These are phyloP conservation scores for Cytospora paraplurivora DNA, from an alignment of 2,329 filamentous ascomycete genomes.

Conservation along the genomic window DNA sequence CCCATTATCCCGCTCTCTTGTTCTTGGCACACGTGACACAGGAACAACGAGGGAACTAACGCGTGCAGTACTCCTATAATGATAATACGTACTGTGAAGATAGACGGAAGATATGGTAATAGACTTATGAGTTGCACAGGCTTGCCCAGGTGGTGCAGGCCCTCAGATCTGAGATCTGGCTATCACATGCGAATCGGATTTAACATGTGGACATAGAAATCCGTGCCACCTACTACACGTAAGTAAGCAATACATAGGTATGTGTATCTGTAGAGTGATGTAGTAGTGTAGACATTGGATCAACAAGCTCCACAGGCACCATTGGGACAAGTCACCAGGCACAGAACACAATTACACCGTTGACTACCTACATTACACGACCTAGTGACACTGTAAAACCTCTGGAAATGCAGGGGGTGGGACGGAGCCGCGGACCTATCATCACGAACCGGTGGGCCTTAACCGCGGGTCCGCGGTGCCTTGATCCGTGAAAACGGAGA, in stretches of 20 bases:
- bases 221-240: no score
- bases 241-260: no score
- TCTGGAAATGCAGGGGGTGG: not conserved
- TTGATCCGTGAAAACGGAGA: not conserved
- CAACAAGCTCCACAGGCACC: not conserved
- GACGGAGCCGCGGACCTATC: not conserved
- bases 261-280: no score
- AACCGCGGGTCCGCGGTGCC: not conserved
- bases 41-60: not conserved
- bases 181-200: not conserved
- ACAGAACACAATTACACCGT: not conserved
- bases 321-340: not conserved
- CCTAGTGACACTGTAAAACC: not conserved
- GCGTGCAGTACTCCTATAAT: not conserved
- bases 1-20: not conserved
- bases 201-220: no score
- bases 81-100: not conserved
- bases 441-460: slow-evolving; percentile 1
- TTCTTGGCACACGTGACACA: not conserved
- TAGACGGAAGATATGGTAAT: not conserved
- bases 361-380: no score
- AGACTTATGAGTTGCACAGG: not conserved
- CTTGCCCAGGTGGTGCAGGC: not conserved
- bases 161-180: not conserved
- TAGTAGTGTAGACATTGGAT: not conserved